These are phyloP conservation scores for Podospora pseudocomata DNA, from an alignment of 495 filamentous ascomycete species.

Conservation along the genomic window DNA sequence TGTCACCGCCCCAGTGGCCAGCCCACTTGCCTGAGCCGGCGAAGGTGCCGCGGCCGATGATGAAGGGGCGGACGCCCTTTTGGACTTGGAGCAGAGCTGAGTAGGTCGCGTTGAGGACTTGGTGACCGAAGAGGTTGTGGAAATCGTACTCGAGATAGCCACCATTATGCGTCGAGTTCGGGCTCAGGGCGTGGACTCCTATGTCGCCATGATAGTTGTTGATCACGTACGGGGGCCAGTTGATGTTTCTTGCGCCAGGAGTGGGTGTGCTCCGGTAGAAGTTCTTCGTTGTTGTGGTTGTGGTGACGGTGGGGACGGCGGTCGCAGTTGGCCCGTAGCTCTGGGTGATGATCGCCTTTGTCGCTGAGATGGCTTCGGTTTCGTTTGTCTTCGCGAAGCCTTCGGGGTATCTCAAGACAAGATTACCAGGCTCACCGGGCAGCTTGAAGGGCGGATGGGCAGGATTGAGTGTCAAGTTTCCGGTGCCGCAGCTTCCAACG, in stretches of 20 bases:
- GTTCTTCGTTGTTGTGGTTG: conserved; percentile 39
- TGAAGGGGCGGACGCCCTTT: conserved; percentile 70
- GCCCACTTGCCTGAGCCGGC: conserved; percentile 75
- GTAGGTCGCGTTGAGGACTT: conserved; percentile 78
- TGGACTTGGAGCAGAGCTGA: conserved; percentile 61
- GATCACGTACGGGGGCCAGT: conserved; percentile 77
- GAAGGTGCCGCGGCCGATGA: conserved; percentile 82
- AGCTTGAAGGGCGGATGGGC: conserved; percentile 64
- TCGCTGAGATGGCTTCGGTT: conserved; percentile 62
- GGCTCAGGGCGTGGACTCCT: conserved; percentile 66
- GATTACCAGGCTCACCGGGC: conserved; percentile 61
- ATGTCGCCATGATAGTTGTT: conserved; percentile 78
- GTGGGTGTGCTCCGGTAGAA: conserved; percentile 65
- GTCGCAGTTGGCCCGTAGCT: conserved; percentile 22
- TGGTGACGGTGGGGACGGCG: conserved; percentile 4
- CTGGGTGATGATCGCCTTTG: conserved; percentile 39
- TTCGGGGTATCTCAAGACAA: conserved; percentile 65
- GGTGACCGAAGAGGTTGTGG: conserved; percentile 72
- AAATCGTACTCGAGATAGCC: conserved; percentile 75
- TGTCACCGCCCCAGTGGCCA: conserved; percentile 88
- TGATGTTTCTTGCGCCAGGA: conserved; percentile 67
- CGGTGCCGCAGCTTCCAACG: conserved; percentile 69
- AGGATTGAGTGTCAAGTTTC: conserved; percentile 65
- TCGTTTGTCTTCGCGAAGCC: conserved; percentile 66
- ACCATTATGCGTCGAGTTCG: conserved; percentile 74